Percentiles rank a stretch among this genome's conserved stretches.
phyloP scores from a whole-genome alignment of 2,329 filamentous ascomycete genomes.

The Claviceps africana region DNA sequence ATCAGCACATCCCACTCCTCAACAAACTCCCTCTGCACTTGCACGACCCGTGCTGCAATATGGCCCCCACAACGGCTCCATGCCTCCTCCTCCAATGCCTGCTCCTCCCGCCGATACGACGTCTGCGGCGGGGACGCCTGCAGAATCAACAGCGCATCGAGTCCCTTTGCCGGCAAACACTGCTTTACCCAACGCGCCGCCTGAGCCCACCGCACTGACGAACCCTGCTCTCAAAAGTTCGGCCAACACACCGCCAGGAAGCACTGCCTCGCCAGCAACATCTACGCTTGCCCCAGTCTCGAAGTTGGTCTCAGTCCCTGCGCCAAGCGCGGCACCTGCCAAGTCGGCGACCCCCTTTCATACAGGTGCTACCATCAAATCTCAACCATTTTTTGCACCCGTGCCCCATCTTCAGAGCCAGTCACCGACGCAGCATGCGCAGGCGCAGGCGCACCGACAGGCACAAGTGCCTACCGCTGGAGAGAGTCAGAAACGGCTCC shows the following conservation, averaged over 20 bases:
- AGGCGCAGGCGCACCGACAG: neutral
- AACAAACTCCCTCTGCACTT: conserved; percentile 6
- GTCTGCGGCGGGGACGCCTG: conserved; percentile 11
- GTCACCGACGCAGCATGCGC: neutral
- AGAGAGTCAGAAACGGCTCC: neutral
- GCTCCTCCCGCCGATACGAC: conserved; percentile 8
- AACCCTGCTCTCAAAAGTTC: neutral
- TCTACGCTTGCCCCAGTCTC: neutral
- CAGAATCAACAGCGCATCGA: conserved; percentile 9
- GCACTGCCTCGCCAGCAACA: neutral
- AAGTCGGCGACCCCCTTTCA: conserved; percentile 8
- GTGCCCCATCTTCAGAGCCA: conserved; percentile 6
- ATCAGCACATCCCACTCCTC: neutral
- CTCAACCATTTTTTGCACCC: neutral
- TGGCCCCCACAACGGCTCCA: conserved; percentile 47
- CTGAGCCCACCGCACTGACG: neutral
- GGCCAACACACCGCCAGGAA: neutral
- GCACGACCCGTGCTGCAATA: conserved; percentile 49
- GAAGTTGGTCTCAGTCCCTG: neutral
- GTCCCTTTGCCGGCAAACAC: conserved; percentile 1
- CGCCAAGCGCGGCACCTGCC: conserved; percentile 5
- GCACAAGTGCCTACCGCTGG: neutral
- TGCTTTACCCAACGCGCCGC: neutral
- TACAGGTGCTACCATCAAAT: neutral
- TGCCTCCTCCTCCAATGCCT: conserved; percentile 38